These are phyloP conservation scores for Clathrus columnatus DNA, from an alignment of 768 basidiomycete genomes.

Conservation along the genomic window DNA sequence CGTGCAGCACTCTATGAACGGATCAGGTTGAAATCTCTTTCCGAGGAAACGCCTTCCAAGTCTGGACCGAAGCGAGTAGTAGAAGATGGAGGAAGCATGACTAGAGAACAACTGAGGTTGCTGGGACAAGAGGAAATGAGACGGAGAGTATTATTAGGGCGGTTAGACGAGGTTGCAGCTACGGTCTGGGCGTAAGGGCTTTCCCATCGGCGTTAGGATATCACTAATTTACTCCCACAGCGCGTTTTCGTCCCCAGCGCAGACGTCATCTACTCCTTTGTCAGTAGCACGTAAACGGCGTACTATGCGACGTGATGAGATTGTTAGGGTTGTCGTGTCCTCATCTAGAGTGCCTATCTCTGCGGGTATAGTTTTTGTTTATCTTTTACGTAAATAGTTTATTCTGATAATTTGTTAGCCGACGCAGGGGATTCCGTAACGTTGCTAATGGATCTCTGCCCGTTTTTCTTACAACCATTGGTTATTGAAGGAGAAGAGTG, in stretches of 20 bases:
- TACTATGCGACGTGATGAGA: conserved; percentile 57
- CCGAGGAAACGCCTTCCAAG: conserved; percentile 56
- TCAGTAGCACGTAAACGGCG: conserved; percentile 61
- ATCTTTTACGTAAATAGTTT: background rate
- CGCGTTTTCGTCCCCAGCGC: conserved; percentile 60
- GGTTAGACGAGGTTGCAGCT: conserved; percentile 74
- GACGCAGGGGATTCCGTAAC: conserved; percentile 70
- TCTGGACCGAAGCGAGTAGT: conserved; percentile 27
- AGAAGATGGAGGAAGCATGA: conserved; percentile 37
- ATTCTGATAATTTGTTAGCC: conserved; percentile 22
- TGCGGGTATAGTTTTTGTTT: conserved; percentile 15
- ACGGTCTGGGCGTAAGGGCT: conserved; percentile 76
- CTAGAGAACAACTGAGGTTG: conserved; percentile 59
- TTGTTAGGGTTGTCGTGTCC: conserved; percentile 61
- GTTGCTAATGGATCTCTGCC: conserved; percentile 60
- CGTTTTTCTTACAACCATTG: conserved; percentile 68
- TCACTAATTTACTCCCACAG: conserved; percentile 24
- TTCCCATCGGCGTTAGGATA: background rate
- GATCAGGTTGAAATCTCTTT: conserved; percentile 62
- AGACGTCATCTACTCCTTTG: conserved; percentile 36
- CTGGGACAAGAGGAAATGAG: conserved; percentile 73
- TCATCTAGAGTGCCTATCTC: conserved; percentile 78
- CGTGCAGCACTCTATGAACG: conserved; percentile 78
- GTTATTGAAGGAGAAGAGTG: conserved; percentile 48
- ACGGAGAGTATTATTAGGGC: conserved; percentile 65